Percentiles rank a stretch among this genome's conserved stretches.
Conservation (phyloP, 2,329 filamentous ascomycete species). For the Incumbomyces delicatus region DNA sequence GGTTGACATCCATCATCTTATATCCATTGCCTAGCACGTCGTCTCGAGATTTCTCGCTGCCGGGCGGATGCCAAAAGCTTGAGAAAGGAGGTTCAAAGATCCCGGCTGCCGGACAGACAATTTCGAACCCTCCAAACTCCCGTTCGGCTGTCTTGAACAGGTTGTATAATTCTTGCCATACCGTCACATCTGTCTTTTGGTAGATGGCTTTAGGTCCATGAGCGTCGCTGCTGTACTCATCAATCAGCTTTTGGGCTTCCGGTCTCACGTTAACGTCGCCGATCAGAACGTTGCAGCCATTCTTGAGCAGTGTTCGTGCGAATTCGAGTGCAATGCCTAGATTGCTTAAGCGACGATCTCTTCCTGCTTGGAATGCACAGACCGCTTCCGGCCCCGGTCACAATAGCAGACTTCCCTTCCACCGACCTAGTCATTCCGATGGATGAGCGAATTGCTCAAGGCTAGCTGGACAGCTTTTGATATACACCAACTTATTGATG, state of each 20-base stretch:
- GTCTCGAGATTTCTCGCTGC: constrained; percentile 33
- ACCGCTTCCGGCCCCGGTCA: constrained; percentile 48
- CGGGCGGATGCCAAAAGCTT: constrained; percentile 43
- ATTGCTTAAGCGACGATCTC: not conserved
- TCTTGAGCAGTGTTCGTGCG: constrained; percentile 32
- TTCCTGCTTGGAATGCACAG: constrained; percentile 11
- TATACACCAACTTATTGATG: too few relatives aligned
- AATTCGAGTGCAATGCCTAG: constrained; percentile 39
- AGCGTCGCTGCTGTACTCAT: constrained; percentile 26
- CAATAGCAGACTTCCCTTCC: constrained; percentile 34
- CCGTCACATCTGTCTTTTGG: constrained; percentile 38
- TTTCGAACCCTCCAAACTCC: constrained; percentile 39
- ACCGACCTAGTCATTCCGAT: constrained; percentile 8
- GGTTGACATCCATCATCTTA: constrained; percentile 40
- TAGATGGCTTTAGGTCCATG: constrained; percentile 31
- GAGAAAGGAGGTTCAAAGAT: constrained; percentile 34
- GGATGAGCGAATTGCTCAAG: too few relatives aligned
- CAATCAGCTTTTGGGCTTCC: constrained; percentile 33
- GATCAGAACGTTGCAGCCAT: constrained; percentile 38
- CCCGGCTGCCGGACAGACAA: constrained; percentile 40
- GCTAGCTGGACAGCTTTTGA: too few relatives aligned
- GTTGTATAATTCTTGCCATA: constrained; percentile 40
- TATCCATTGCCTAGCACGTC: constrained; percentile 32
- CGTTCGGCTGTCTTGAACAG: constrained; percentile 41
- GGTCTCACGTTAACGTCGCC: constrained; percentile 36